These are phyloP conservation scores for Lomentospora prolificans DNA, from an alignment of 2,329 filamentous ascomycete species.

Conservation along the genomic window DNA sequence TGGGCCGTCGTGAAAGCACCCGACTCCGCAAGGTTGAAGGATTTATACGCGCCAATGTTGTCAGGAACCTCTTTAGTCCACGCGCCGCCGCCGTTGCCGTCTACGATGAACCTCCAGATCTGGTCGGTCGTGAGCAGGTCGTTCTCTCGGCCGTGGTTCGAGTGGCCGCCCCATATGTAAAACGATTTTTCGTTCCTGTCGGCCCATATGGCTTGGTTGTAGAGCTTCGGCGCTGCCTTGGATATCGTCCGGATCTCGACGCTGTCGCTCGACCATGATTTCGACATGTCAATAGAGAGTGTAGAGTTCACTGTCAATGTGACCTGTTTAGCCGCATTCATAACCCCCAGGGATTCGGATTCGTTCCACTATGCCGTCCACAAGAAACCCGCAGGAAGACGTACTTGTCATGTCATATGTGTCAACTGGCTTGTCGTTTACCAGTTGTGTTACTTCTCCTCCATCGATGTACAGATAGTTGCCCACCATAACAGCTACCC, in stretches of 20 bases:
- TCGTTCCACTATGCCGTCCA: too few relatives aligned
- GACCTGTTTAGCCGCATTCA: too few relatives aligned
- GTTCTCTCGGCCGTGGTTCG: neutral
- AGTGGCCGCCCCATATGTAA: slow-evolving; percentile 12
- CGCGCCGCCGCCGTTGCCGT: slow-evolving; percentile 9
- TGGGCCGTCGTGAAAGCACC: slow-evolving; percentile 7
- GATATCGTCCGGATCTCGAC: slow-evolving; percentile 6
- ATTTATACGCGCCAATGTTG: slow-evolving; percentile 5
- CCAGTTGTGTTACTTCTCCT: neutral
- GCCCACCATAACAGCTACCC: neutral
- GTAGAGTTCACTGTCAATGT: slow-evolving; percentile 13
- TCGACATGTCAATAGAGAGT: slow-evolving; percentile 10
- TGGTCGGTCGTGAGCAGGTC: neutral
- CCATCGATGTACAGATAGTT: neutral
- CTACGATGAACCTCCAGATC: slow-evolving; percentile 11
- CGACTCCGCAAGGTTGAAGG: slow-evolving; percentile 3
- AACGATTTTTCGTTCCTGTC: neutral
- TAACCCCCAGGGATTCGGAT: too few relatives aligned
- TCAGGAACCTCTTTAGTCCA: slow-evolving; percentile 9
- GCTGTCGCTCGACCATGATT: slow-evolving; percentile 8
- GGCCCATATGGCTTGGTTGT: slow-evolving; percentile 8
- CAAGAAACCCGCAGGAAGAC: too few relatives aligned
- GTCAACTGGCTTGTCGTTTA: neutral
- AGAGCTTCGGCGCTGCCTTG: slow-evolving; percentile 5
- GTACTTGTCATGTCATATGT: neutral